A percentile compares a stretch with the other conserved stretches of the same genome.
These are phyloP conservation scores for Cephalotrichum gorgonifer DNA, from an alignment of 2,329 filamentous ascomycete species.

Conservation along the genomic window DNA sequence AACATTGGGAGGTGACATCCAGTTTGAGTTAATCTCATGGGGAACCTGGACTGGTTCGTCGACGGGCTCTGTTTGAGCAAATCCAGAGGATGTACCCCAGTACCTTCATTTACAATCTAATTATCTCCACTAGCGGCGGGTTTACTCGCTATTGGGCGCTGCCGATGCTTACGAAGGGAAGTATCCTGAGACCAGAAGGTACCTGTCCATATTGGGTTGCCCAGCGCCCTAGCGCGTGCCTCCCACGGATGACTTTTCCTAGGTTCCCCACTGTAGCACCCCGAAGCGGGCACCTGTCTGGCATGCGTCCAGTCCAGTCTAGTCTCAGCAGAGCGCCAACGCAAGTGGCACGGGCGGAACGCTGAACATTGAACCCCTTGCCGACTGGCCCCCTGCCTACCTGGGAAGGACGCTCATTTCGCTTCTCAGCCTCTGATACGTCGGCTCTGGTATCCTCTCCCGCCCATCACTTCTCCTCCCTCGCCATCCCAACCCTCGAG, in stretches of 20 bases:
- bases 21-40: not conserved
- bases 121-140: no score
- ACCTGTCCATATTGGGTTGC: not conserved
- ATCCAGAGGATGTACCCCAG: not conserved
- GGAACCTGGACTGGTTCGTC: no score
- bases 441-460: not conserved
- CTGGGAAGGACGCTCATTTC: conserved; percentile 2
- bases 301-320: not conserved
- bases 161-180: not conserved
- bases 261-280: not conserved
- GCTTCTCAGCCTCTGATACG: conserved; percentile 6
- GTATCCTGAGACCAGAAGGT: not conserved
- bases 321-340: conserved; percentile 1
- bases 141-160: no score
- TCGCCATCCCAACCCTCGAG: not conserved
- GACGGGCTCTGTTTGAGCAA: not conserved
- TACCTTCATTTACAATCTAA: not conserved
- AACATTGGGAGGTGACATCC: not conserved
- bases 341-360: not conserved
- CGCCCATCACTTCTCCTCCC: conserved; percentile 3
- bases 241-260: not conserved
- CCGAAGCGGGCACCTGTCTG: not conserved
- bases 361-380: not conserved
- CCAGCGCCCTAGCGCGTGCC: not conserved
- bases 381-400: not conserved